Evolutionary conservation across 2,329 filamentous ascomycete species (phyloP).

Genomic region (Clarireedia homoeocarpa): DNA sequence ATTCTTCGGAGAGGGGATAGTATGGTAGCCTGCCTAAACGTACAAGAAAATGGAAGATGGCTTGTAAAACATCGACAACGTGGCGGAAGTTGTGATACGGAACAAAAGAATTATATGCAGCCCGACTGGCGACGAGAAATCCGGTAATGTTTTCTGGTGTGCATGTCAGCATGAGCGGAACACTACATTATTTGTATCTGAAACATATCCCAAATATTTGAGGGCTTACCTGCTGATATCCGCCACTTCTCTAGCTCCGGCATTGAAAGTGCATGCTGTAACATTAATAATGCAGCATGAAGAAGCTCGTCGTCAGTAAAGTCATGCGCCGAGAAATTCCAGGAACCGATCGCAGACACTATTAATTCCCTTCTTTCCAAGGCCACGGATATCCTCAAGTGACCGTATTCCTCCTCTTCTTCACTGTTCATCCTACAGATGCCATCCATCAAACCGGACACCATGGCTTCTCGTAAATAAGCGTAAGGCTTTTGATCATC

Average conservation of each 20-base stretch:
- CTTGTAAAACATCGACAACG: constrained; percentile 91
- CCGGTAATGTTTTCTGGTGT: constrained; percentile 66
- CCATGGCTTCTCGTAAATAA: constrained; percentile 88
- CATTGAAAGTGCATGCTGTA: constrained; percentile 78
- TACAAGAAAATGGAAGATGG: constrained; percentile 82
- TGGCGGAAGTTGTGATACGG: constrained; percentile 98
- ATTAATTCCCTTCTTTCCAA: constrained; percentile 58
- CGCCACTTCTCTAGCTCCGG: constrained; percentile 75
- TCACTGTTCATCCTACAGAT: constrained; percentile 65
- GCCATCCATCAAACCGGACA: constrained; percentile 79
- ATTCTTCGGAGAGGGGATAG: constrained; percentile 40
- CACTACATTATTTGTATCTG: constrained; percentile 18
- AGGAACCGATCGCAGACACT: constrained; percentile 58
- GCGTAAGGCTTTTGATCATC: constrained; percentile 80
- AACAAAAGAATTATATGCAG: constrained; percentile 93
- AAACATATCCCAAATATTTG: constrained; percentile 21
- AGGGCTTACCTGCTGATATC: constrained; percentile 61
- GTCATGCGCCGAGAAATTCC: constrained; percentile 85
- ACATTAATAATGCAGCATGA: constrained; percentile 77
- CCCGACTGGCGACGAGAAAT: constrained; percentile 81
- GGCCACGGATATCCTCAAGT: constrained; percentile 60
- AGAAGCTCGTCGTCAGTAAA: constrained; percentile 87
- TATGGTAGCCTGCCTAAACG: constrained; percentile 67
- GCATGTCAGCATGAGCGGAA: constrained; percentile 34
- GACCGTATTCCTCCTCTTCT: constrained; percentile 50